A percentile compares a stretch with the other conserved stretches of the same genome.
Conservation (phyloP, 495 filamentous ascomycete genomes). For the Talaromyces adpressus region DNA sequence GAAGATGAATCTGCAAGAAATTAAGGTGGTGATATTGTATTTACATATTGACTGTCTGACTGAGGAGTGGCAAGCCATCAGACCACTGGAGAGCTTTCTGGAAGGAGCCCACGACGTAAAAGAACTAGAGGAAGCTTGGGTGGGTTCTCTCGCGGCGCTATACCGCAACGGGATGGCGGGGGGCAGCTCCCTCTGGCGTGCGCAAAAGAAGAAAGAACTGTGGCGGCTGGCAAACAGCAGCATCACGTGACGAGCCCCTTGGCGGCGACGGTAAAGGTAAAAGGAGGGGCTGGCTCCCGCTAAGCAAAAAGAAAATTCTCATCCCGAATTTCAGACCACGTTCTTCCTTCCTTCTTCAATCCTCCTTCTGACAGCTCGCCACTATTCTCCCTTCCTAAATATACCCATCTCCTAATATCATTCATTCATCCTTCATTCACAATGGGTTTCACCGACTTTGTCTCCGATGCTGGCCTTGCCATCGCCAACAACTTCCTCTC, state of each 20-base stretch:
- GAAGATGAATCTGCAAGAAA: background rate
- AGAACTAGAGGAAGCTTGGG: background rate
- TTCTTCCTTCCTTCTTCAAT: conserved; percentile 22
- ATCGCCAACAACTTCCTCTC: conserved; percentile 86
- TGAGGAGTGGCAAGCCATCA: background rate
- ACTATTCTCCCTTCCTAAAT: conserved; percentile 11
- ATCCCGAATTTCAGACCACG: conserved; percentile 14
- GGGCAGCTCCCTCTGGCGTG: background rate
- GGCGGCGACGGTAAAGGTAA: background rate
- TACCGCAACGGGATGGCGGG: background rate
- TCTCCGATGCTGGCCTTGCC: conserved; percentile 78
- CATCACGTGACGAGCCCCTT: conserved; percentile 5
- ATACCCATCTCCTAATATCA: conserved; percentile 10
- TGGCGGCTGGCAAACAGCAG: background rate
- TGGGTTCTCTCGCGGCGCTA: background rate
- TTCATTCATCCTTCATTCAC: conserved; percentile 28
- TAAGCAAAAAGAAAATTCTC: conserved; percentile 24
- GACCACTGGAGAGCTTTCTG: conserved; percentile 3
- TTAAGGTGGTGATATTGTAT: background rate
- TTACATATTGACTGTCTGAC: background rate
- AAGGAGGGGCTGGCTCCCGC: conserved; percentile 11
- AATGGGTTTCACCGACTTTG: conserved; percentile 96
- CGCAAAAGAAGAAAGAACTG: background rate
- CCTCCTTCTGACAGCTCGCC: conserved; percentile 14
- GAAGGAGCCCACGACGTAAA: background rate